Percentiles rank a stretch among this genome's conserved stretches.
phyloP scores from a whole-genome alignment of 163 green algal species.

The Chlorella variabilis region DNA sequence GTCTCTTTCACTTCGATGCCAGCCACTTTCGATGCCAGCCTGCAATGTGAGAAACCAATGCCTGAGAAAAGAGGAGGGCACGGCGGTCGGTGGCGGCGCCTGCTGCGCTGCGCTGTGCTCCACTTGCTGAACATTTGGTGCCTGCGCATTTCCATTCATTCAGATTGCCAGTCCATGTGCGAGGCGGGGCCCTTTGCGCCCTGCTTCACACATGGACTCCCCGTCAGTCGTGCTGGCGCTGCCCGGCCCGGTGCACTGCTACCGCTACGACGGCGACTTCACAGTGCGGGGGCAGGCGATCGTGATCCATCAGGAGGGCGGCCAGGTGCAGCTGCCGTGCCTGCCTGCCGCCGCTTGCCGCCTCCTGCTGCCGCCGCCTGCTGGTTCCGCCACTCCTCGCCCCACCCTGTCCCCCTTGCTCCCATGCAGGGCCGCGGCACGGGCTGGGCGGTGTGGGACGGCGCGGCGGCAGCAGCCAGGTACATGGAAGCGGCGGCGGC shows the following conservation, averaged over 20 bases:
- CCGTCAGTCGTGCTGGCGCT: conserved; percentile 4
- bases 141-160: no score
- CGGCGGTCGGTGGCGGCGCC: no score
- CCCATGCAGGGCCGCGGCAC: conserved; percentile 39
- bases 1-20: no score
- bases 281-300: not conserved
- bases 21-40: no score
- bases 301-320: not conserved
- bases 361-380: not conserved
- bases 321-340: not conserved
- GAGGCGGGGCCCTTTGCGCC: not conserved
- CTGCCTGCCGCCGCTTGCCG: not conserved
- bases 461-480: conserved; percentile 3
- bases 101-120: no score
- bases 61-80: no score
- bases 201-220: no score
- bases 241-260: conserved; percentile 12
- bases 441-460: conserved; percentile 50
- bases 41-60: no score
- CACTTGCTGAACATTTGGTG: no score
- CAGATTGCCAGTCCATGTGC: no score
- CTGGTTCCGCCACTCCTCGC: not conserved
- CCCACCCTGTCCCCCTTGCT: no score
- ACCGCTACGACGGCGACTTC: conserved; percentile 19
- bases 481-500: conserved; percentile 19